Evolutionary conservation across 1,284 basidiomycete genomes (phyloP), one percentile per base, ranked within the genome.

Genomic region (Veloboletus limbatus): DNA sequence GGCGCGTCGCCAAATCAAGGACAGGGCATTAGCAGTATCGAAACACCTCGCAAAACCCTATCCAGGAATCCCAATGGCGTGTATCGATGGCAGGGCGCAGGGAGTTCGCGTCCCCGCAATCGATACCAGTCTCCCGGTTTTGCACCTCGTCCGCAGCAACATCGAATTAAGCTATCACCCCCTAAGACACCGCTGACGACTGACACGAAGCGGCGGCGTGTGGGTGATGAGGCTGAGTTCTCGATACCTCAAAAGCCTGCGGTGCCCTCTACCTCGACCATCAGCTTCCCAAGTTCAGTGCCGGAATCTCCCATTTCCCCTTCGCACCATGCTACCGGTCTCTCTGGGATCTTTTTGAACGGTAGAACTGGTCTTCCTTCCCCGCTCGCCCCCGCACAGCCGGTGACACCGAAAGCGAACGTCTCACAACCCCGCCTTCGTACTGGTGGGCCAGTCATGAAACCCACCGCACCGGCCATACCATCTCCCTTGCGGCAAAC

Each of bases 401-500:
- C 53, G 3, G 48, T 48, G 24, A 59, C 59, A 1, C 56, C 59
- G 4, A 71, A 68, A 34, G 52, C 56, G 36, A 69, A 71, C 42
- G 63, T 66, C 32, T 40, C 58, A 14, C 60, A 58, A 27, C 50
- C 67, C 49, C 75, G 76, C 21, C 62, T 78, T 33, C 75, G 76
- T 16, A 69, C 71, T 17, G 62, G 73, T 7, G 70, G 68, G 11
- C 45, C 71, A 14, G 46, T 65, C 40, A 59, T 62, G 40, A 81
- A 79, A 52, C 73, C 74, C 6, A 82, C 79, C 17, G 67, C 75
- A 2, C 85, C 85, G 9, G 75, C 75, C 17, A 62, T 76, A 6
- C 82, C 85, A 6, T 87, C 85, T 6, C 85, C 85, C 10, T 67
- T 88, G 28, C 75, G 85, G 11, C 81, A 87, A 56, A 70, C 80